Evolutionary conservation across 257 asterid species (phyloP).

Genomic region (Hygrophila difformis): DNA sequence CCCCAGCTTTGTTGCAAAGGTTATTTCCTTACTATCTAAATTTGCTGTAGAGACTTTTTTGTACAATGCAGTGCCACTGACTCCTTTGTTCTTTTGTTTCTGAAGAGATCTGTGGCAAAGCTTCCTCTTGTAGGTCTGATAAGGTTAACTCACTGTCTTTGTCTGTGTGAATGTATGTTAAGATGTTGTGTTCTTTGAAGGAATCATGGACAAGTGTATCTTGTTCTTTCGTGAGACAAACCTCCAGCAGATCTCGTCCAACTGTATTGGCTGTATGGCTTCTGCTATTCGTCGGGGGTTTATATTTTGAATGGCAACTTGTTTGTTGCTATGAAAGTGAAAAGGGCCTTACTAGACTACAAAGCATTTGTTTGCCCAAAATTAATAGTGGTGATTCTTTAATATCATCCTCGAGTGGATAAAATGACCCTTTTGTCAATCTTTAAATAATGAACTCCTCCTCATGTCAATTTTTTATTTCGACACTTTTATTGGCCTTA

Average conservation of each 20-base stretch:
- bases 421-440: conserved; percentile 1
- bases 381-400: neutral
- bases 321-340: neutral
- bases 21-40: conserved; percentile 23
- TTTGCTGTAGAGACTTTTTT: conserved; percentile 1
- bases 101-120: conserved; percentile 92
- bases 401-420: conserved; percentile 3
- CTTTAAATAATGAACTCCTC: no score
- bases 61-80: conserved; percentile 1
- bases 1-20: conserved; percentile 99
- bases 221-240: no score
- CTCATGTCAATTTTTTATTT: no score
- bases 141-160: conserved; percentile 53
- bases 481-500: neutral
- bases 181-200: conserved; percentile 32
- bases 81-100: conserved; percentile 16
- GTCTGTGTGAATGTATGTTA: neutral
- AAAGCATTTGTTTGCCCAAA: neutral
- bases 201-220: no score
- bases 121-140: no score
- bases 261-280: neutral
- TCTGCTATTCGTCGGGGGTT: conserved; percentile 1
- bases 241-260: neutral
- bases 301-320: neutral
- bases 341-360: neutral